Base-by-base conservation (phyloP, 176 grass and related monocot genomes). In the Juncus inflexus region DNA sequence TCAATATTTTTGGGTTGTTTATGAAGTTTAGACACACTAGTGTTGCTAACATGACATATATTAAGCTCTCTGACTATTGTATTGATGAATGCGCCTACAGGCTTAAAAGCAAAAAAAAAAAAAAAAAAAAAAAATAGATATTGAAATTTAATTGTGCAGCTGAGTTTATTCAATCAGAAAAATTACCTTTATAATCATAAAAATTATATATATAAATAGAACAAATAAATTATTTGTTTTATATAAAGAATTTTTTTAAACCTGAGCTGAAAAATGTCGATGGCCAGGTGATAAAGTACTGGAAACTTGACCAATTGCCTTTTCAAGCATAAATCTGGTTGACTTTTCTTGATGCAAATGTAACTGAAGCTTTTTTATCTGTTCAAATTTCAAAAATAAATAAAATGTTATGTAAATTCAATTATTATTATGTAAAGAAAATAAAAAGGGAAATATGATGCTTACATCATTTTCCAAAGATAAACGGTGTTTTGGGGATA, bases 391-490 rank as follows among this genome's bases (percentile, higher is more conserved):
- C 13, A 61, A 40, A 28, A 28, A 28, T 28, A 28, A 28, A 28
- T 28, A 10, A 4, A 43, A 13, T 55, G 37, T 37, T 35, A 55
- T 37, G 9, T 7, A 52, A 37, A 50, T n/a, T 35, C 35, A 0
- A 1, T 55, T 15, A 72, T 0, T 70, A 38, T 10, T 14, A 13
- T 62, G 15, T 47, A 13, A 54, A 67, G 55, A 38, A 9, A 52
- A 9, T 0, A 62, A 7, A 15, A 43, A 40, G 49, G 65, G n/a
- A 52, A 7, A 15, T 16, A 15, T 52, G 9, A 58, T 74, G 1
- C 75, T 88, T 74, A 96, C 91, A 76, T 96, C 91, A 15, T 91
- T 90, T 82, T 96, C 91, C 74, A 96, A 84, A 3, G 91, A 96
- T 10, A 77, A 64, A n/a, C 91, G 82, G 51, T 83, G 79, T 60